Percentiles rank a stretch among this genome's conserved stretches.
Evolutionary conservation across 441 rosid species (phyloP).

Genomic region (Viola pubescens): DNA sequence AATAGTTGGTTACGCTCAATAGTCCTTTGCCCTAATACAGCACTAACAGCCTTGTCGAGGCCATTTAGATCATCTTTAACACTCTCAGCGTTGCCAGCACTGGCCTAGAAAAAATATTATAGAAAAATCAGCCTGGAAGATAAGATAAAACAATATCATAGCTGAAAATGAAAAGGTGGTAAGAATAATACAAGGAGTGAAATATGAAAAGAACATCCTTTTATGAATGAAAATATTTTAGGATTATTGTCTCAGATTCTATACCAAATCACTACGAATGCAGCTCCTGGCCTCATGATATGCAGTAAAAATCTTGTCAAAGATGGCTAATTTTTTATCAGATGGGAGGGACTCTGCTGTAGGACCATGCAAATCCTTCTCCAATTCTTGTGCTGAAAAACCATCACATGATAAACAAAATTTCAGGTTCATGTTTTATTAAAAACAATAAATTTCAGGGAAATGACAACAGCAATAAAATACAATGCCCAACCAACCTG

Average conservation of each 20-base stretch:
- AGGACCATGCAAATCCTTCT: conserved; percentile 85
- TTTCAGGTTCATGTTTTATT: not conserved
- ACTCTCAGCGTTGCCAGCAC: conserved; percentile 88
- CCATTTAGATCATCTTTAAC: conserved; percentile 92
- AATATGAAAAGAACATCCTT: not conserved
- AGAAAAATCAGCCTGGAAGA: conserved; percentile 19
- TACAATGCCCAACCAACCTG: not conserved
- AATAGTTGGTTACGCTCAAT: conserved; percentile 88
- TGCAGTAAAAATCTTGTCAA: conserved; percentile 82
- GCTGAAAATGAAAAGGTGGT: not conserved
- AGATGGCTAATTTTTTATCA: conserved; percentile 68
- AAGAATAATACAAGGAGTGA: conserved; percentile 5
- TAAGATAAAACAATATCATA: not conserved
- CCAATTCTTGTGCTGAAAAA: conserved; percentile 86
- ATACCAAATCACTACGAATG: conserved; percentile 91
- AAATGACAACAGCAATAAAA: conserved; percentile 3
- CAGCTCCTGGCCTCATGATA: conserved; percentile 90
- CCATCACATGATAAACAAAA: conserved; percentile 18
- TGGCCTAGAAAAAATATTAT: conserved; percentile 43
- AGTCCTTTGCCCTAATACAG: conserved; percentile 82
- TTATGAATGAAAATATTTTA: conserved; percentile 4
- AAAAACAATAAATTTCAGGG: not conserved
- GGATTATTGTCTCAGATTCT: conserved; percentile 10
- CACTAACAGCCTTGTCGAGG: conserved; percentile 93
- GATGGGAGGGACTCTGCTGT: conserved; percentile 59